phyloP scores from a whole-genome alignment of 2,329 filamentous ascomycete species.

The Colletotrichum graminicola region DNA sequence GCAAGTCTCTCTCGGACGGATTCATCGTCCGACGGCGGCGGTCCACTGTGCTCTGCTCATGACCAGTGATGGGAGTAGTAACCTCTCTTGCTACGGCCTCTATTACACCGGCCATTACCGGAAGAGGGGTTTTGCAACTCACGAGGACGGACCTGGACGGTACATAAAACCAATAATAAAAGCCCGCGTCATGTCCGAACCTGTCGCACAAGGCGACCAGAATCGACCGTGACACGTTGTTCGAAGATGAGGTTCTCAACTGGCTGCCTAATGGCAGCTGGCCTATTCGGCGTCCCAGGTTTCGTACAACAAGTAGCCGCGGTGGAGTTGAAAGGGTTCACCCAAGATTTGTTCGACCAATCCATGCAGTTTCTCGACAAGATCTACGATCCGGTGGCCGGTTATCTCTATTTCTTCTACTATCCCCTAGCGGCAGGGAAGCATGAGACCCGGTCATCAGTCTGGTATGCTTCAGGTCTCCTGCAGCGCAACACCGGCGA shows the following conservation, averaged over 20 bases:
- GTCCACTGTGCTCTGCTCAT: not conserved
- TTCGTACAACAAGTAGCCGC: not conserved
- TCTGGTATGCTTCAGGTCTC: conserved; percentile 70
- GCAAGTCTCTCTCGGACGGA: not conserved
- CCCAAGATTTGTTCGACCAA: conserved; percentile 57
- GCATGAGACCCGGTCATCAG: conserved; percentile 68
- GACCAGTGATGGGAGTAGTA: too few relatives aligned
- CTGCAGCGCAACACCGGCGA: conserved; percentile 64
- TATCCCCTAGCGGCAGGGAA: conserved; percentile 56
- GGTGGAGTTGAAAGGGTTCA: conserved; percentile 45
- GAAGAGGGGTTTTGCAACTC: not conserved
- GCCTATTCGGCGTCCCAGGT: not conserved
- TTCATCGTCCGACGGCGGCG: not conserved
- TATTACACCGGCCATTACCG: conserved; percentile 3
- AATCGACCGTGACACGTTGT: not conserved
- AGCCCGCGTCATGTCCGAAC: too few relatives aligned
- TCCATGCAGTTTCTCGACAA: conserved; percentile 67
- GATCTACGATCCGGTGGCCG: conserved; percentile 63
- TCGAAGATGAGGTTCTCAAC: not conserved
- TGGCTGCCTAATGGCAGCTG: not conserved
- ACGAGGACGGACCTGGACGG: too few relatives aligned
- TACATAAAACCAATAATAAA: not conserved
- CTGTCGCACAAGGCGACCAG: not conserved
- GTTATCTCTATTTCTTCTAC: conserved; percentile 65
- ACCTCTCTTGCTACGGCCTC: not conserved